phyloP scores from a whole-genome alignment of 768 basidiomycete species.

The Kwoniella europaea region DNA sequence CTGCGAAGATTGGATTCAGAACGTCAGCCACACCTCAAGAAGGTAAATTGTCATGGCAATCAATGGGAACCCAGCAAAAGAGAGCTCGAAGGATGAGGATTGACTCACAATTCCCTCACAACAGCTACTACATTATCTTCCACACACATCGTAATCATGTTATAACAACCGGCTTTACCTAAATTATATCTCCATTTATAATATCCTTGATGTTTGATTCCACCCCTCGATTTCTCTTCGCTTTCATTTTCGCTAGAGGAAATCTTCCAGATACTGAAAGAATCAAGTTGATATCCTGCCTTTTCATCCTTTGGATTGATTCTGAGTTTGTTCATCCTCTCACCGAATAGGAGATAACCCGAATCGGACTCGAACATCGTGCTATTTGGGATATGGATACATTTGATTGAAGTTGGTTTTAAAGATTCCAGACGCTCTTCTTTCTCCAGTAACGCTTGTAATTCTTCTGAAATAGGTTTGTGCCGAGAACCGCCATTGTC shows the following conservation, averaged over 20 bases:
- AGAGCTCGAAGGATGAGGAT: background rate
- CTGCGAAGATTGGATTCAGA: background rate
- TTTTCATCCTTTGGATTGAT: background rate
- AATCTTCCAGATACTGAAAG: background rate
- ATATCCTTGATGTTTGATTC: background rate
- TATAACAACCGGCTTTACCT: background rate
- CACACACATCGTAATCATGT: background rate
- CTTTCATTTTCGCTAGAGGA: background rate
- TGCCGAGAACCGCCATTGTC: background rate
- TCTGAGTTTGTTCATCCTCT: background rate
- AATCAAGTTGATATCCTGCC: background rate
- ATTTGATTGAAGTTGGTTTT: slow-evolving; percentile 4
- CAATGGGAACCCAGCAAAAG: background rate
- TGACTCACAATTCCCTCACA: background rate
- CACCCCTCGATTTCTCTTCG: background rate
- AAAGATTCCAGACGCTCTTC: slow-evolving; percentile 2
- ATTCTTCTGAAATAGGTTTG: background rate
- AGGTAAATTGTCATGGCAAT: background rate
- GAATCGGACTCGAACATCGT: background rate
- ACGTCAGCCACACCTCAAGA: background rate
- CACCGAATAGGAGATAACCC: background rate
- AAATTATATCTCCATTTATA: slow-evolving; percentile 1
- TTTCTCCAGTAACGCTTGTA: slow-evolving; percentile 9
- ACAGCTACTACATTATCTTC: slow-evolving; percentile 7
- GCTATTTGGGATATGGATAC: background rate